Conservation (phyloP, 768 basidiomycete species). For the Boletales sp. region DNA sequence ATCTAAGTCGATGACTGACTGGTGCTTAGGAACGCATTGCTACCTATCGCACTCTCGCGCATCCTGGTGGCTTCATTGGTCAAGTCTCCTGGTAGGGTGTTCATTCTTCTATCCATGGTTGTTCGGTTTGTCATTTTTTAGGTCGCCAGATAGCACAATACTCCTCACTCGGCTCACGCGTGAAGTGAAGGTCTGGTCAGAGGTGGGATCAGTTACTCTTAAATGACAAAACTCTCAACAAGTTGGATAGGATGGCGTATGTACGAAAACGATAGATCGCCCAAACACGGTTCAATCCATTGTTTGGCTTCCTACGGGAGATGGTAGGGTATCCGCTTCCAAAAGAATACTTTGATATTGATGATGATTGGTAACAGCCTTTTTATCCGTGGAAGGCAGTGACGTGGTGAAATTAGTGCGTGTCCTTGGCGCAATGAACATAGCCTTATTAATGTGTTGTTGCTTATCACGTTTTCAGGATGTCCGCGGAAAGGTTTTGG, state of each 20-base stretch:
- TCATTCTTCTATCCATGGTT: background rate
- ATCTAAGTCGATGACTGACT: slow-evolving; percentile 11
- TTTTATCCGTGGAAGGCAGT: slow-evolving; percentile 51
- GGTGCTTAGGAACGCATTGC: slow-evolving; percentile 37
- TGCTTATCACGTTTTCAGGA: slow-evolving; percentile 30
- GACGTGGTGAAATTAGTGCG: slow-evolving; percentile 45
- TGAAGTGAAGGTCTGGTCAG: slow-evolving; percentile 51
- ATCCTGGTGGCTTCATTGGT: slow-evolving; percentile 49
- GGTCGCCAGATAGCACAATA: slow-evolving; percentile 45
- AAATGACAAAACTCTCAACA: slow-evolving; percentile 2
- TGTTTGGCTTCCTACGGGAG: slow-evolving; percentile 48
- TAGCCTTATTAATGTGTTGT: slow-evolving; percentile 13
- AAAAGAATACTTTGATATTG: slow-evolving; percentile 2
- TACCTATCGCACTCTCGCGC: slow-evolving; percentile 46
- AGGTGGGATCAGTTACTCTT: slow-evolving; percentile 29
- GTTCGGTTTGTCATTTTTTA: slow-evolving; percentile 14
- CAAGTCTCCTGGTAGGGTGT: slow-evolving; percentile 49
- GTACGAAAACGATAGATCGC: slow-evolving; percentile 48
- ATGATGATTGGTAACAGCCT: slow-evolving; percentile 33
- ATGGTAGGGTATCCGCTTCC: slow-evolving; percentile 31
- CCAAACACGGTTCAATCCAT: slow-evolving; percentile 44
- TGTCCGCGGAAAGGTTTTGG: slow-evolving; percentile 43
- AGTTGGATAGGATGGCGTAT: slow-evolving; percentile 43
- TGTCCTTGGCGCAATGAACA: slow-evolving; percentile 3
- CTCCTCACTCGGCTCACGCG: slow-evolving; percentile 48